Base-by-base conservation (phyloP, 805 yeast species). In the Lachancea meyersii region DNA sequence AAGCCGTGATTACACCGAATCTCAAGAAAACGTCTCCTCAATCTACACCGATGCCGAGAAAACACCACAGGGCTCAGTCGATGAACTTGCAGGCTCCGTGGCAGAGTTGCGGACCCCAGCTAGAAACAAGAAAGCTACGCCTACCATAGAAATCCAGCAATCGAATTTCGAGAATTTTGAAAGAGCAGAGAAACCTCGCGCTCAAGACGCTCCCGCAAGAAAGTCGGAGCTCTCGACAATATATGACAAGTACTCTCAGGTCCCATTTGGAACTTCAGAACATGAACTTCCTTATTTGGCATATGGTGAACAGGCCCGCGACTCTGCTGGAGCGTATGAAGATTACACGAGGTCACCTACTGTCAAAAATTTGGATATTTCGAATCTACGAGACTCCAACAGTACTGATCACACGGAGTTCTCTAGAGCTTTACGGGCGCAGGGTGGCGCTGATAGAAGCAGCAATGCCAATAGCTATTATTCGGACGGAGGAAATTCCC, bases 311-410 rank as follows among this genome's bases (percentile, higher is more conserved):
- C 40, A 52, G 6, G 46, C 52, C 27, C 43, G 38, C 17, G 40
- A 42, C 19, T 31, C 46, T 20, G 51, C 46, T 19, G 57, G 54
- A 35, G 57, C 62, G 9, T 55, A 61, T 40, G 53, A 55, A 28
- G 54, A 53, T 35, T 57, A 58, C 31, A 44, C 53, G 11, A 60
- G 59, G 3, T 46, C 55, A 4, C 38, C 53, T 1, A 53, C 47
- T 22, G 45, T 34, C 17, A 54, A 49, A 32, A 49, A 51, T 7
- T 48, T 55, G 34, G 58, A 56, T 38, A 53, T 55, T 16, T 47
- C 59, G 1, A 49, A 53, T 37, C 40, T 54, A 13, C 51, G 54
- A 38, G 58, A 55, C 31, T 52, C 58, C 17, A 41, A 33, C 21
- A 49, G 54, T 35, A 47, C 53, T 3, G 41, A 40, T 14, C 48